A percentile compares a stretch with the other conserved stretches of the same genome.
Evolutionary conservation across 495 filamentous ascomycete genomes (phyloP).

Genomic region (Neurospora sp.): DNA sequence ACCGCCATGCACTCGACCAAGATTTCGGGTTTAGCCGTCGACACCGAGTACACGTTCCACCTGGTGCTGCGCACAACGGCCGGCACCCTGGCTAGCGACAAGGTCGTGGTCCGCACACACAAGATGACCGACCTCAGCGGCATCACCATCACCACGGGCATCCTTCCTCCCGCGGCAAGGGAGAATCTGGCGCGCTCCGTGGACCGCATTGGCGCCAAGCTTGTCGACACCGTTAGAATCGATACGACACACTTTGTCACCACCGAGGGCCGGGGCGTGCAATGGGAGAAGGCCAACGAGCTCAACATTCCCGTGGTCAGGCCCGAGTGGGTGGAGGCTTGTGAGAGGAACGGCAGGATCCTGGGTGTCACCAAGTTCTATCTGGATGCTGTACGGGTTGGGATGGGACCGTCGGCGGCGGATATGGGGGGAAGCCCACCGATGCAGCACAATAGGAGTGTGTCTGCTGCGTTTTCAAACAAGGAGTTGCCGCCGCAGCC

Average conservation of each 20-base stretch:
- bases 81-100: constrained; percentile 76
- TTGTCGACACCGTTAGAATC: constrained; percentile 84
- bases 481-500: constrained; percentile 30
- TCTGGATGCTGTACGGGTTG: constrained; percentile 57
- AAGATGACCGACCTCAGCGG: constrained; percentile 98
- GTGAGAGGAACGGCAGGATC: constrained; percentile 86
- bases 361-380: constrained; percentile 94
- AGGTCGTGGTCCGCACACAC: constrained; percentile 79
- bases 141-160: constrained; percentile 88
- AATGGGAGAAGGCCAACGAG: constrained; percentile 93
- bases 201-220: constrained; percentile 82
- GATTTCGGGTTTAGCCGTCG: constrained; percentile 91
- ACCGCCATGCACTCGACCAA: constrained; percentile 84
- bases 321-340: constrained; percentile 93
- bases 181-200: constrained; percentile 66
- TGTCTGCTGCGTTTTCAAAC: constrained; percentile 12
- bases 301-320: constrained; percentile 98
- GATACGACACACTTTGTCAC: constrained; percentile 99
- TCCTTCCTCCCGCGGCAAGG: constrained; percentile 63
- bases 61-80: constrained; percentile 82
- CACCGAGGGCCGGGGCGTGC: constrained; percentile 79
- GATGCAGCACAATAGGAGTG: constrained; percentile 13
- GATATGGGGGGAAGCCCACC: constrained; percentile 12
- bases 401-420: constrained; percentile 13
- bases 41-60: constrained; percentile 93